Base-by-base conservation (phyloP, 2,329 filamentous ascomycete species). In the Clarireedia sp. region DNA sequence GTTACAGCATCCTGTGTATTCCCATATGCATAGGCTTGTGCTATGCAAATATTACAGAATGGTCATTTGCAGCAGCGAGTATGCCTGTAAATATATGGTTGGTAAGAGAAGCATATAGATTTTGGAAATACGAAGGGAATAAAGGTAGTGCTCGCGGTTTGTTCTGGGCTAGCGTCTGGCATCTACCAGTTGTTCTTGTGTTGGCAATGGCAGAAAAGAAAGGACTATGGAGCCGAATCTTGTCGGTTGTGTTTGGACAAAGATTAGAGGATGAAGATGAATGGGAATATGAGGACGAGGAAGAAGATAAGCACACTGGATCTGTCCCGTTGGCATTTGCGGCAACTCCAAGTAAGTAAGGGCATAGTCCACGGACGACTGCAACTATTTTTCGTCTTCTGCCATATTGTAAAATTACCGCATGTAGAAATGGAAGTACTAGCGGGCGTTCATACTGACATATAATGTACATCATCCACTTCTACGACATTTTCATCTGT, bases 131-230 rank as follows among this genome's bases (percentile, higher is more conserved):
- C 26, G 82, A 90, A 65, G 92, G 92, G 12, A 80, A 86, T 59
- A 84, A 85, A 63, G 91, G 91, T 2, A 89, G 81, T 17, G 91
- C 94, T 2, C 80, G 90, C 55, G 85, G 86, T 0, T 71, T 99
- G 51, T 99, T 99, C 71, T 99, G 94, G 94, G 91, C 94, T 1
- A 96, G 90, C 69, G 90, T 99, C 9, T 97, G 92, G 94, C 91
- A 96, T 73, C 71, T 99, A 48, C 94, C 94, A 0, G 87, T 86
- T 24, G 79, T 97, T 43, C 83, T 99, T 77, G 90, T 96, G 47
- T 75, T 96, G 58, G 92, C 90, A 2, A 85, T 97, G 71, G 81
- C 87, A 54, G 89, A 95, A 72, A 99, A 99, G 79, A 95, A 90
- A 74, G 92, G 91, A 0, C 79, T 96, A 72, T 94, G 89, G 90